Base-by-base conservation (phyloP, 1,139 yeast genomes). In the Eremothecium coryli region DNA sequence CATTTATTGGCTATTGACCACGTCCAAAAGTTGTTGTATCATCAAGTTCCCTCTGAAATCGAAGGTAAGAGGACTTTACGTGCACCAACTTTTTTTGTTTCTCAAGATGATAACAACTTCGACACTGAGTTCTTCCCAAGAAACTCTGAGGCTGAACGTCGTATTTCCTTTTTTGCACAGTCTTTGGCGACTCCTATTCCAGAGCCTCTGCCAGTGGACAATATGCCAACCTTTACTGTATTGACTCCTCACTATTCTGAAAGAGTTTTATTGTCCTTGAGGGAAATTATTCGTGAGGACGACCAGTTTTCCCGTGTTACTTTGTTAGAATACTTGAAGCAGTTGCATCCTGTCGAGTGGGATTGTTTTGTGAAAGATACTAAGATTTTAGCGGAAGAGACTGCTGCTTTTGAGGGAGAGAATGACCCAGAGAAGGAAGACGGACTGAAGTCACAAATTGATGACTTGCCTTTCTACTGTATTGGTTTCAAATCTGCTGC, bases 401-500 rank as follows among this genome's bases (percentile, higher is more conserved):
- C 93, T 45, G 90, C 90, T 54, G 88, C 88, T 25, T 81, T 71
- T 50, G 86, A 80, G 58, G 82, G 78, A 44, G 77, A 71, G 36
- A 93, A 82, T 53, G 76, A 74, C 58, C 76, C 71, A 33, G 73
- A 66, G 36, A 71, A 72, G 48, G 81, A 76, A 50, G 82, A 78
- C 52, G 85, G 70, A 29, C 71, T 82, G 60, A 84, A 84, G 66
- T 75, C 82, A 43, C 82, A 84, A 72, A 90, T 90, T 61, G 98
- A 90, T 60, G 98, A 90, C 58, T 71, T 90, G 61, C 98, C 98
- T 48, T 90, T 90, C 69, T 90, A 90, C 73, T 88, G 97, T 70
- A 84, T 86, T 64, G 98, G 98, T 71, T 90, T 90, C 82, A 90
- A 90, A 67, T 82, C 95, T 56, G 96, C 98, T 62, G 97, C 98